Evolutionary conservation across 805 yeast genomes (phyloP).

Genomic region (Ogataea methanolica): DNA sequence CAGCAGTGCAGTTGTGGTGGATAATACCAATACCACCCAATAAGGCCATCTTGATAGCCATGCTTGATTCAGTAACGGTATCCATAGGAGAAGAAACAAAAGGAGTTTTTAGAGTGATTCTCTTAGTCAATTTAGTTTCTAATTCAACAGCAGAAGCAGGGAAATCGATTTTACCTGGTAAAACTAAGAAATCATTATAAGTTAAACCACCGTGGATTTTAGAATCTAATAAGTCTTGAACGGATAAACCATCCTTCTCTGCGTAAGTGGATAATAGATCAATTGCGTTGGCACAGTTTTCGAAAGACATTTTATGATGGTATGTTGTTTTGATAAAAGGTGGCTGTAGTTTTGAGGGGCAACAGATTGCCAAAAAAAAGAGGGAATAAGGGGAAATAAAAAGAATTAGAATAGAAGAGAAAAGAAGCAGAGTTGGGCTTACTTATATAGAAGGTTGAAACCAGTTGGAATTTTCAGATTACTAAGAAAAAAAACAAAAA

Average conservation of each 20-base stretch:
- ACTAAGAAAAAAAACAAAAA: too few relatives aligned
- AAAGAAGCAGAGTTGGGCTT: not conserved
- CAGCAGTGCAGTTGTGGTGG: constrained; percentile 95
- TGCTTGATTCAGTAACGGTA: constrained; percentile 93
- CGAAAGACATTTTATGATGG: constrained; percentile 7
- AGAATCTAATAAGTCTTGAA: constrained; percentile 84
- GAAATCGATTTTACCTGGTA: constrained; percentile 92
- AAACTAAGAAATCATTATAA: constrained; percentile 90
- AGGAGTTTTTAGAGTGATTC: constrained; percentile 87
- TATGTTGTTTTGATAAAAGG: not conserved
- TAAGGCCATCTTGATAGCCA: constrained; percentile 98
- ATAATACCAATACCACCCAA: constrained; percentile 98
- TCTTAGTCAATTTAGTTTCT: constrained; percentile 87
- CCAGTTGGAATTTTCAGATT: too few relatives aligned
- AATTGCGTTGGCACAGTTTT: constrained; percentile 57
- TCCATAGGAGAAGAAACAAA: constrained; percentile 99
- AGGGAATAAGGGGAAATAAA: not conserved
- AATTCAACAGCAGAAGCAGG: constrained; percentile 73
- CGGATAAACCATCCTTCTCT: constrained; percentile 80
- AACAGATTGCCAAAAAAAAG: constrained; percentile 24
- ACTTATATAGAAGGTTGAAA: not conserved
- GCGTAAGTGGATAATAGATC: constrained; percentile 61
- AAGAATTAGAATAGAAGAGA: not conserved
- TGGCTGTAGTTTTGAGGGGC: constrained; percentile 6
- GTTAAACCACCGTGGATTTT: constrained; percentile 91